Conservation (phyloP, 163 green algal genomes). For the Volvox carteri region DNA sequence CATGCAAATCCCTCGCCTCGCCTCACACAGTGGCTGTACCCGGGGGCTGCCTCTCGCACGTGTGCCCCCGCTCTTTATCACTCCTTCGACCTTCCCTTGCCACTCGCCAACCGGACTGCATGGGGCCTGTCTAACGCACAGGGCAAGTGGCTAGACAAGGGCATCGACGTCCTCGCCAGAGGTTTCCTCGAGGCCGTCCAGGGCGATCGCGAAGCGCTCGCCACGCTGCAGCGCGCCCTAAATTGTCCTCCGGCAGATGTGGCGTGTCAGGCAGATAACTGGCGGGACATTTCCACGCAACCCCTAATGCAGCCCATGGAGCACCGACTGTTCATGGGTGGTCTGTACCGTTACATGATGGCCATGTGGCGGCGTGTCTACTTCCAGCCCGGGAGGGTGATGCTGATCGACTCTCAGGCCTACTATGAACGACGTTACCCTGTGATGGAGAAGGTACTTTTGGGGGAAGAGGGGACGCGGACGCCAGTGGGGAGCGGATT, state of each 20-base stretch:
- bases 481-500: too few relatives aligned
- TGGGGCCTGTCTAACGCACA: too few relatives aligned
- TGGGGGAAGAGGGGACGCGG: too few relatives aligned
- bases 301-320: background rate
- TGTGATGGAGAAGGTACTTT: background rate
- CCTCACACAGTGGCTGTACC: too few relatives aligned
- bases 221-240: background rate
- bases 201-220: background rate
- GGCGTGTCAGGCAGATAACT: background rate
- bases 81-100: too few relatives aligned
- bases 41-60: too few relatives aligned
- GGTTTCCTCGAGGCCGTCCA: background rate
- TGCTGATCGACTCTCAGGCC: slow-evolving; percentile 3
- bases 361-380: slow-evolving; percentile 9
- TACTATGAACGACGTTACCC: background rate
- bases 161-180: background rate
- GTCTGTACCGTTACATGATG: background rate
- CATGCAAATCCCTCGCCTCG: too few relatives aligned
- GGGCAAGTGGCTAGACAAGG: background rate
- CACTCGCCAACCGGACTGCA: too few relatives aligned
- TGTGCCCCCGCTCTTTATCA: too few relatives aligned
- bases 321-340: background rate
- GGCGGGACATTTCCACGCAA: background rate
- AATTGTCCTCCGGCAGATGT: background rate
- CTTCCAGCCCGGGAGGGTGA: background rate